These are phyloP conservation scores for Herpetomonas samuelpessoai DNA, from an alignment of 208 protist species.

Conservation along the genomic window DNA sequence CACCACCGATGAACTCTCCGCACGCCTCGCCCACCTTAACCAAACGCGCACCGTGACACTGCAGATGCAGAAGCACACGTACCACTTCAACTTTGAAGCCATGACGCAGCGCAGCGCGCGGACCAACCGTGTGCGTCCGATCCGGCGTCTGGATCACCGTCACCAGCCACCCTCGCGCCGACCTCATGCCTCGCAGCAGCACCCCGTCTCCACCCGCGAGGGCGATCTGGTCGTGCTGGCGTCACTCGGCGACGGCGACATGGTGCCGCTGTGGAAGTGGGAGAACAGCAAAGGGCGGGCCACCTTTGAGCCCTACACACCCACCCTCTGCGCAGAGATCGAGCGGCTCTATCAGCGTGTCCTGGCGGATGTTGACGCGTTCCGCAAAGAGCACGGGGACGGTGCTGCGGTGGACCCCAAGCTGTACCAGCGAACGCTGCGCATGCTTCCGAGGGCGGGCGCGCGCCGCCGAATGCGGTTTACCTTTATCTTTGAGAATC, in stretches of 20 bases:
- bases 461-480: not conserved
- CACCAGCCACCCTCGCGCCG: not conserved
- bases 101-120: slow-evolving; percentile 11
- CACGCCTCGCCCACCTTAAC: not conserved
- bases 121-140: slow-evolving; percentile 2
- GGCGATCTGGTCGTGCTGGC: not conserved
- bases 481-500: not conserved
- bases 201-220: not conserved
- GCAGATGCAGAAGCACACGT: not conserved
- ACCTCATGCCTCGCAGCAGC: not conserved
- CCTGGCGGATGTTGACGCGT: not conserved
- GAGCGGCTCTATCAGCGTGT: not conserved
- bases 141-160: slow-evolving; percentile 5
- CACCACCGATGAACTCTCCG: not conserved
- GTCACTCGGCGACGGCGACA: not conserved
- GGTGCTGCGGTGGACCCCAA: not conserved
- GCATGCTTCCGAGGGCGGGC: not conserved
- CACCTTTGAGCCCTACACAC: not conserved
- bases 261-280: not conserved
- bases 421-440: not conserved
- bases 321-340: not conserved
- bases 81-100: slow-evolving; percentile 8
- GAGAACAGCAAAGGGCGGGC: not conserved
- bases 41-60: not conserved
- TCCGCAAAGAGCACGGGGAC: not conserved